Percentiles rank a stretch among this genome's conserved stretches.
Evolutionary conservation across 257 asterid species (phyloP).

Genomic region (Solanum lycopersicoides): DNA sequence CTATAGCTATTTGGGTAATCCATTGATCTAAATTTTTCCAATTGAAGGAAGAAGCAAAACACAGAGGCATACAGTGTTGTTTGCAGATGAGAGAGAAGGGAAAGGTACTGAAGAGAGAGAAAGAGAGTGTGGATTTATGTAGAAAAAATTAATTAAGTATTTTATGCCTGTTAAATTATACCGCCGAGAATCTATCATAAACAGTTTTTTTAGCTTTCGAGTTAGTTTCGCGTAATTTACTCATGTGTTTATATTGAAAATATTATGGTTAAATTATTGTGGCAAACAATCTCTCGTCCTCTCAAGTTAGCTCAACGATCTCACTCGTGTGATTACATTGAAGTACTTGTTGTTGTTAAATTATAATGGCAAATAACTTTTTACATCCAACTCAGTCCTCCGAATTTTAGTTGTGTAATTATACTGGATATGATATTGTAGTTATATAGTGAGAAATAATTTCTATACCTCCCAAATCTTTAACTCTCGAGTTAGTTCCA

Average conservation of each 20-base stretch:
- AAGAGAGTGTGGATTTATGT: neutral
- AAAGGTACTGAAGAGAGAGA: neutral
- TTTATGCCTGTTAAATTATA: neutral
- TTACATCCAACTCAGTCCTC: neutral
- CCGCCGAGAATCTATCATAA: neutral
- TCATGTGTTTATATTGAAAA: neutral
- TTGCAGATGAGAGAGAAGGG: neutral
- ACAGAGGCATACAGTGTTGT: neutral
- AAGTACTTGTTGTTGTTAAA: neutral
- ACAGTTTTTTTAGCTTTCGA: accelerated
- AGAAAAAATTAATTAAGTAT: neutral
- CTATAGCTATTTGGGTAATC: neutral
- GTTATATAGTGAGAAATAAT: neutral
- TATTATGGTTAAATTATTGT: neutral
- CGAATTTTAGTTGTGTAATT: neutral
- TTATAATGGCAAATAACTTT: neutral
- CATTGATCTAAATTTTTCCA: neutral
- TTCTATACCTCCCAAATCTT: accelerated
- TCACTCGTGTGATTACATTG: neutral
- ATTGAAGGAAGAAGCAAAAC: neutral
- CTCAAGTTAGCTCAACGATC: neutral
- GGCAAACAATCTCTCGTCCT: neutral
- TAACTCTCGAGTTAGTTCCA: too few species aligned
- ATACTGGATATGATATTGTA: neutral
- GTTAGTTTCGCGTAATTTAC: neutral